These are phyloP conservation scores for Anthracocystis panici-leucophaei DNA, from an alignment of 1,284 basidiomycete species.

Conservation along the genomic window DNA sequence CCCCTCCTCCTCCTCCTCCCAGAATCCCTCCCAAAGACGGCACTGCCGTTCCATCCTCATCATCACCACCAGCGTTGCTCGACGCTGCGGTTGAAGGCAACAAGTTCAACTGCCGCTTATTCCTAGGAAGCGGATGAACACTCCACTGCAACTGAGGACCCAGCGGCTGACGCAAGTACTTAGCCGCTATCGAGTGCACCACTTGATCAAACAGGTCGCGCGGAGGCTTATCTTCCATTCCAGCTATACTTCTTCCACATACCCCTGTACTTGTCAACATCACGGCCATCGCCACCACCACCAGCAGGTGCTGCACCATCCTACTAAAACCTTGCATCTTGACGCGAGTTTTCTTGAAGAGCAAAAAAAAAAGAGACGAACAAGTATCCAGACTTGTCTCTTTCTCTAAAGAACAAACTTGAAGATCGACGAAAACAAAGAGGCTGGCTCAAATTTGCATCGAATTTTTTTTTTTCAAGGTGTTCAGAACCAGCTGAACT, in stretches of 20 bases:
- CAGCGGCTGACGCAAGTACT: constrained; percentile 12
- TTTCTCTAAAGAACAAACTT: neutral
- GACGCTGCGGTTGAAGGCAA: neutral
- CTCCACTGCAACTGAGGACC: constrained; percentile 16
- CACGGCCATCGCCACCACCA: neutral
- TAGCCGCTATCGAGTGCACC: constrained; percentile 12
- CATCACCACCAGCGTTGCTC: neutral
- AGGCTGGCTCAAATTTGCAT: neutral
- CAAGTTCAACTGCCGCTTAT: constrained; percentile 19
- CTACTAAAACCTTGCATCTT: neutral
- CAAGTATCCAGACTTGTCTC: neutral
- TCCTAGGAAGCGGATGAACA: constrained; percentile 33
- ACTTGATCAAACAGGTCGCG: constrained; percentile 43
- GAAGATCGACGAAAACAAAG: neutral
- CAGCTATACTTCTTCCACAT: neutral
- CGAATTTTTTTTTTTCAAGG: too few relatives aligned
- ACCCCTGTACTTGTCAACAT: neutral
- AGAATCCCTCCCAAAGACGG: neutral
- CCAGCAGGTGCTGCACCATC: neutral
- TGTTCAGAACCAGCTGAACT: constrained; percentile 22
- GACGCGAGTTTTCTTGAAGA: neutral
- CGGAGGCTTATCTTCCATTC: neutral
- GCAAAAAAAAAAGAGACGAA: neutral
- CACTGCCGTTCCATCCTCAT: neutral
- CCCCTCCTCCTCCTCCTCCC: constrained; percentile 1